phyloP scores from a whole-genome alignment of 2,329 filamentous ascomycete species.

The Fusarium sp. region DNA sequence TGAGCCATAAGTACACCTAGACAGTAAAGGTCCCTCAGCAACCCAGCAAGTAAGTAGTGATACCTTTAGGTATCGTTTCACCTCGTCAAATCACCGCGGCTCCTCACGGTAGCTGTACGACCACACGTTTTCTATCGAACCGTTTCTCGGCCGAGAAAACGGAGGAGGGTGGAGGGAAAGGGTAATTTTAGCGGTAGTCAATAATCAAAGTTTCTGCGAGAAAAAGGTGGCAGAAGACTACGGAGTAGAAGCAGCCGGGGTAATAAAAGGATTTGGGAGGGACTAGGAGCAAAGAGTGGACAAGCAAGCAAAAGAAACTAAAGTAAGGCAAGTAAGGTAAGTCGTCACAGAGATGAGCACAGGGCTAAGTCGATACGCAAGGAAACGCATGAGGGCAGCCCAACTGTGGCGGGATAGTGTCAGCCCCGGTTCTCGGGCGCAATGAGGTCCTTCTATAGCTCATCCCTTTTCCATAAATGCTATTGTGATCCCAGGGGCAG shows the following conservation, averaged over 20 bases:
- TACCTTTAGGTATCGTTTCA: slow-evolving; percentile 7
- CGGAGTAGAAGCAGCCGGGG: slow-evolving; percentile 20
- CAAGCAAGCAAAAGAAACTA: slow-evolving; percentile 18
- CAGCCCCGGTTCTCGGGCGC: slow-evolving; percentile 24
- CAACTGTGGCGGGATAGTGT: slow-evolving; percentile 18
- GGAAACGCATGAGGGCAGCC: slow-evolving; percentile 30
- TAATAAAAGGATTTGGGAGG: slow-evolving; percentile 14
- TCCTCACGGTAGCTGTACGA: slow-evolving; percentile 24
- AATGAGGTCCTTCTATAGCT: slow-evolving; percentile 35
- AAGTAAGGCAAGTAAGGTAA: not conserved
- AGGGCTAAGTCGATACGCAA: slow-evolving; percentile 27
- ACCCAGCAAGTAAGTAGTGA: not conserved
- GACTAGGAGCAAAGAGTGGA: not conserved
- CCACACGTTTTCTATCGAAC: slow-evolving; percentile 8
- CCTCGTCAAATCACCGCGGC: slow-evolving; percentile 17
- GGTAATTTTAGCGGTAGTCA: slow-evolving; percentile 12
- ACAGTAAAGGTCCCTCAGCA: not conserved
- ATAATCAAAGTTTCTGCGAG: slow-evolving; percentile 21
- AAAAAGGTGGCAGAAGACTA: slow-evolving; percentile 20
- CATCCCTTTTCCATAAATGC: not conserved
- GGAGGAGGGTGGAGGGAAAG: slow-evolving; percentile 15
- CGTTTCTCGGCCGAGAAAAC: slow-evolving; percentile 32
- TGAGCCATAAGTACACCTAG: slow-evolving; percentile 26
- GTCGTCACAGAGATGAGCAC: slow-evolving; percentile 19
- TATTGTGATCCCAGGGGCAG: slow-evolving; percentile 24